Evolutionary conservation across 441 rosid genomes (phyloP).

Genomic region (Populus hybrid): DNA sequence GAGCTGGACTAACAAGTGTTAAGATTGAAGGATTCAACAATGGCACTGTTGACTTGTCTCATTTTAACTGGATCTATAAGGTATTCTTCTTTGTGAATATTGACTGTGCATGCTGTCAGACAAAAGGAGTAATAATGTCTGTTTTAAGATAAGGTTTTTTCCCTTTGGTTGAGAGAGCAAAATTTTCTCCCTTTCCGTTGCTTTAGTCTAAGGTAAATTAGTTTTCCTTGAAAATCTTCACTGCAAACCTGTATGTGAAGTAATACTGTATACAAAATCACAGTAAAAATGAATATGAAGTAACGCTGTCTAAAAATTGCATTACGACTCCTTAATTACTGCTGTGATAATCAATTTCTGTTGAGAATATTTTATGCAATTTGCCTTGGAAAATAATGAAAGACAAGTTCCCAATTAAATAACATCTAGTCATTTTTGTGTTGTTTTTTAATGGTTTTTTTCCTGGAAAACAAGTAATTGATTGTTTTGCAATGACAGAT

Average conservation of each 20-base stretch:
- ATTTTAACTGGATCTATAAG: constrained; percentile 76
- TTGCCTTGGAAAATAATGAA: background rate
- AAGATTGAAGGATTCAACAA: constrained; percentile 64
- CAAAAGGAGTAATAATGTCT: background rate
- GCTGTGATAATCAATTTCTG: background rate
- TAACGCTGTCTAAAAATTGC: background rate
- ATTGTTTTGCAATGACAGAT: too few species aligned
- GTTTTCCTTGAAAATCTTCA: background rate
- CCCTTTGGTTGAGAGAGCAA: background rate
- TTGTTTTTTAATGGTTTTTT: background rate
- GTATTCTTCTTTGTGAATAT: constrained; percentile 29
- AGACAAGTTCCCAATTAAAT: background rate
- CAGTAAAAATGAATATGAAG: background rate
- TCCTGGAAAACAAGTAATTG: background rate
- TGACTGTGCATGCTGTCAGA: background rate
- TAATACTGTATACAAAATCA: background rate
- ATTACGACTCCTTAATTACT: background rate
- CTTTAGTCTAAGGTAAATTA: background rate
- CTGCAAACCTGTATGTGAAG: background rate
- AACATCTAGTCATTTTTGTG: background rate
- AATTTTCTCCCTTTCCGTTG: background rate
- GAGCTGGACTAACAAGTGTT: constrained; percentile 81
- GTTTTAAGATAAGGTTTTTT: background rate
- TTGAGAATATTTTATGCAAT: background rate
- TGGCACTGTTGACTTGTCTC: constrained; percentile 69